A percentile compares a stretch with the other conserved stretches of the same genome.
Evolutionary conservation across 2,329 filamentous ascomycete species (phyloP).

Genomic region (Fusarium tanahbumbuense): DNA sequence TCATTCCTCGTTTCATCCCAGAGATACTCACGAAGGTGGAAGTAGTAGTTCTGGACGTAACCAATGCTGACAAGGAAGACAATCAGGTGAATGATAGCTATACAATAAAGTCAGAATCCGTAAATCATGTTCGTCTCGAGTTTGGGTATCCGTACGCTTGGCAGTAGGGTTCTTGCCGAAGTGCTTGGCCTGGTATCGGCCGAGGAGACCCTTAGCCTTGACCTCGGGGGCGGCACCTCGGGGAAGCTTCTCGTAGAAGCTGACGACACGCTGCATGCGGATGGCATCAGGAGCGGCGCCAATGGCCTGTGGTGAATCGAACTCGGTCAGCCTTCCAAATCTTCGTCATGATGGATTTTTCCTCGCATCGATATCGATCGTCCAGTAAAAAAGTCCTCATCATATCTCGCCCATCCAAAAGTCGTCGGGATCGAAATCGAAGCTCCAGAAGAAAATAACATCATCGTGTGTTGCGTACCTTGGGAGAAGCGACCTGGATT

Average conservation of each 20-base stretch:
- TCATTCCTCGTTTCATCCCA: neutral
- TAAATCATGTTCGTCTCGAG: constrained; percentile 42
- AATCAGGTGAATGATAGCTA: constrained; percentile 90
- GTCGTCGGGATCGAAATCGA: constrained; percentile 26
- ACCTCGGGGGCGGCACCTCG: constrained; percentile 87
- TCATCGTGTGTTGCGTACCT: constrained; percentile 64
- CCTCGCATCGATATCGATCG: constrained; percentile 16
- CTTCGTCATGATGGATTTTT: constrained; percentile 25
- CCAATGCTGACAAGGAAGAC: constrained; percentile 81
- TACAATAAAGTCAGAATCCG: constrained; percentile 34
- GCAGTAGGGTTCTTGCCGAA: constrained; percentile 93
- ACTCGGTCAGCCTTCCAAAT: constrained; percentile 51
- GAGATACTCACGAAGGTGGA: constrained; percentile 90
- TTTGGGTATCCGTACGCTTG: constrained; percentile 74
- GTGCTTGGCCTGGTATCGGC: constrained; percentile 90
- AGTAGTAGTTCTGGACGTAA: constrained; percentile 99
- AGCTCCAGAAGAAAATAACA: constrained; percentile 2
- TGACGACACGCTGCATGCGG: constrained; percentile 97
- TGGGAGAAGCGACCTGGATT: constrained; percentile 80
- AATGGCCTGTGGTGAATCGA: constrained; percentile 74
- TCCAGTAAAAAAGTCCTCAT: constrained; percentile 21
- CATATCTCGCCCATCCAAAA: constrained; percentile 22
- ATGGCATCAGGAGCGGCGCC: constrained; percentile 94
- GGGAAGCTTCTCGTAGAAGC: constrained; percentile 98
- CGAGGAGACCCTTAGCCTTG: constrained; percentile 84